Conservation (phyloP, 306 rosid genomes). For the Hippophae gyantsensis region DNA sequence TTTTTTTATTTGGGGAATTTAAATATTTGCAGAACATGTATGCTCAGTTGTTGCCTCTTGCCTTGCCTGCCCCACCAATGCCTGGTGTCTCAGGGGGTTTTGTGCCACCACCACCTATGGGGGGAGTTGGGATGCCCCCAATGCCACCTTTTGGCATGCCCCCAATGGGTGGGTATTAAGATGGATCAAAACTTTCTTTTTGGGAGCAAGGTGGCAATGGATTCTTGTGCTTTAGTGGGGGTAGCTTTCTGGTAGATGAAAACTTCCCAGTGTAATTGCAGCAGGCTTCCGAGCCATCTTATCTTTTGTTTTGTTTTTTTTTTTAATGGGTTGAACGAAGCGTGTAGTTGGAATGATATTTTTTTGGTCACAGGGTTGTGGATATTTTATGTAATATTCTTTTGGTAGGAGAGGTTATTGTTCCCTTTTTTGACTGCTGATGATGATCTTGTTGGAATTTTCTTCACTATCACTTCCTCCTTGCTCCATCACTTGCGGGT, state of each 20-base stretch:
- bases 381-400: conserved; percentile 57
- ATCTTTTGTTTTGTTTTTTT: conserved; percentile 12
- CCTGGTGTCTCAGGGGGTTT: conserved; percentile 88
- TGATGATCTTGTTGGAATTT: conserved; percentile 39
- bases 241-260: conserved; percentile 27
- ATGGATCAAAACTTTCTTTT: neutral
- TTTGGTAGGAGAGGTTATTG: conserved; percentile 40
- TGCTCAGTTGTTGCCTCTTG: conserved; percentile 93
- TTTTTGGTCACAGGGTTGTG: conserved; percentile 46
- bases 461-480: conserved; percentile 32
- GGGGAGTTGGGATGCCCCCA: conserved; percentile 98
- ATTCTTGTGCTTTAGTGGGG: conserved; percentile 14
- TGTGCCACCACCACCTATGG: conserved; percentile 76
- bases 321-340: conserved; percentile 29
- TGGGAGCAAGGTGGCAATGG: conserved; percentile 3
- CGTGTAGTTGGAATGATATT: conserved; percentile 45
- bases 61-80: conserved; percentile 96
- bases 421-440: conserved; percentile 53
- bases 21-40: conserved; percentile 79
- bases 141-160: conserved; percentile 99
- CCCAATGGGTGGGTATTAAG: conserved; percentile 88
- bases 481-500: conserved; percentile 19
- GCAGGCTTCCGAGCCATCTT: conserved; percentile 27
- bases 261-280: conserved; percentile 23
- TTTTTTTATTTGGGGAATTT: neutral